Evolutionary conservation across 2,329 filamentous ascomycete species (phyloP).

Genomic region (Chaetomiaceae sp.): DNA sequence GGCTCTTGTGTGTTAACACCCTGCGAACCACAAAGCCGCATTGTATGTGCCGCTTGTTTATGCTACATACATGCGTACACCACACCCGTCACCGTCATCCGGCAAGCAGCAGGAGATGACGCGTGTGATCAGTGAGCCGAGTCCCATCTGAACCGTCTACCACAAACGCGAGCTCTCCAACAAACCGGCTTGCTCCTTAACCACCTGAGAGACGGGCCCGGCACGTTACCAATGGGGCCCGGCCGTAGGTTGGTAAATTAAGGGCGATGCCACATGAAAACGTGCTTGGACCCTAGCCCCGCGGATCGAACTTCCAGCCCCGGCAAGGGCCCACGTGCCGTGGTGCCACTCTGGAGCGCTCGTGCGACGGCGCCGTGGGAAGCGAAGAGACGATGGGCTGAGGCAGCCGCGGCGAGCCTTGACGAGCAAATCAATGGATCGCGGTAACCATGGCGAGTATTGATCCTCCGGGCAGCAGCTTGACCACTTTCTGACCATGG

Average conservation of each 20-base stretch:
- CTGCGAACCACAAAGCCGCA: background rate
- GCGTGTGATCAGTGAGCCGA: background rate
- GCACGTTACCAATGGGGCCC: background rate
- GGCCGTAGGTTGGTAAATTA: constrained; percentile 1
- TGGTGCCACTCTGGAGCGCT: constrained; percentile 16
- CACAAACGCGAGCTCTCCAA: background rate
- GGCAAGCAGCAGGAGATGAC: background rate
- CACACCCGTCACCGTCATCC: background rate
- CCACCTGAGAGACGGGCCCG: background rate
- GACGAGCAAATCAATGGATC: too few species aligned
- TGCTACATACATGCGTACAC: too few species aligned
- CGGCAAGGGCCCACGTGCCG: constrained; percentile 17
- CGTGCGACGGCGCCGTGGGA: constrained; percentile 7
- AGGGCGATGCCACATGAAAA: constrained; percentile 19
- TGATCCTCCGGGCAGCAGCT: background rate
- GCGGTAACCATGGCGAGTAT: too few species aligned
- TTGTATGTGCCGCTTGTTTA: background rate
- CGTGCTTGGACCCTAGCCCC: constrained; percentile 10
- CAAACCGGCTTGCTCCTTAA: background rate
- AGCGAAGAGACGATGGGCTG: constrained; percentile 4
- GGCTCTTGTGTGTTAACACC: background rate
- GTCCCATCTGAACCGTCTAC: background rate
- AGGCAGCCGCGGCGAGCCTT: background rate
- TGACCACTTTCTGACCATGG: too few species aligned
- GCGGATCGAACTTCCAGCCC: constrained; percentile 11